phyloP scores from a whole-genome alignment of 148 eudicot genomes.

The Nyssa sinensis region DNA sequence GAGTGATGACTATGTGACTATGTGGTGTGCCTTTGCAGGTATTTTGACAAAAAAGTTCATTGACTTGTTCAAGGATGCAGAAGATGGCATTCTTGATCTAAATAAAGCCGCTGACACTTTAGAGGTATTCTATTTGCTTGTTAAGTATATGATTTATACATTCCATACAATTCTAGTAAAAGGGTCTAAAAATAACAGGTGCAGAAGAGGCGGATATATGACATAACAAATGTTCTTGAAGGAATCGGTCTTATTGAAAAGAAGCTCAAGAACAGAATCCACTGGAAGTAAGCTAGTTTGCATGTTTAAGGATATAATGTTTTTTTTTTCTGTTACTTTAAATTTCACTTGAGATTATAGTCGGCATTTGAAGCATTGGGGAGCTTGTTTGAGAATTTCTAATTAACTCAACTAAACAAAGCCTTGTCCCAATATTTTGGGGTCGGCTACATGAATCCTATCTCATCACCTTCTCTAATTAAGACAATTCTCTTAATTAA shows the following conservation, averaged over 20 bases:
- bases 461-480: too few relatives aligned
- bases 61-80: slow-evolving; percentile 82
- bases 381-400: slow-evolving; percentile 20
- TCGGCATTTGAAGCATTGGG: slow-evolving; percentile 8
- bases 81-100: slow-evolving; percentile 93
- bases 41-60: slow-evolving; percentile 87
- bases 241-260: slow-evolving; percentile 98
- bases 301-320: not conserved
- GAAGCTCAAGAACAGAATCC: slow-evolving; percentile 92
- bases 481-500: too few relatives aligned
- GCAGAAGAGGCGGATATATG: slow-evolving; percentile 92
- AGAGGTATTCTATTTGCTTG: slow-evolving; percentile 47
- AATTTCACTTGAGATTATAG: not conserved
- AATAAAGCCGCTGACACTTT: slow-evolving; percentile 90
- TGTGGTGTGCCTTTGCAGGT: slow-evolving; percentile 42
- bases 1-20: not conserved
- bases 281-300: slow-evolving; percentile 76
- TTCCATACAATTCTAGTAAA: not conserved
- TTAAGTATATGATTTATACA: not conserved
- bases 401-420: too few relatives aligned
- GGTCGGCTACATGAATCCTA: too few relatives aligned
- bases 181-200: slow-evolving; percentile 41
- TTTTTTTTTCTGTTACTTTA: not conserved
- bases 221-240: slow-evolving; percentile 96
- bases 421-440: too few relatives aligned